Evolutionary conservation across 2,329 filamentous ascomycete species (phyloP).

Genomic region (Penicillium olsonii): DNA sequence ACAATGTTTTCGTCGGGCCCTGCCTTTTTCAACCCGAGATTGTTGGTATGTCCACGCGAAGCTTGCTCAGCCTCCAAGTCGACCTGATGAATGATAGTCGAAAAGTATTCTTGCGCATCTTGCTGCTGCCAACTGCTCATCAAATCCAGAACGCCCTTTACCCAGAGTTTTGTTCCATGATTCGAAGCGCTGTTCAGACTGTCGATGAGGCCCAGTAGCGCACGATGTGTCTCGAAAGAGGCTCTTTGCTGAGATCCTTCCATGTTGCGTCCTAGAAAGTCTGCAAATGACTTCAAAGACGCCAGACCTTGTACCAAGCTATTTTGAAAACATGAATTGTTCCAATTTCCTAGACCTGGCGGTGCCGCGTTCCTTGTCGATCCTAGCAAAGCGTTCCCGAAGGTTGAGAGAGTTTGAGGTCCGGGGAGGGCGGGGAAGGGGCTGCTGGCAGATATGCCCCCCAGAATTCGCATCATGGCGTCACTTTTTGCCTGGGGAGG

Average conservation of each 20-base stretch:
- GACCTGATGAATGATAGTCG: constrained; percentile 80
- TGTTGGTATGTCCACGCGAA: constrained; percentile 45
- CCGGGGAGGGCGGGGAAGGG: constrained; percentile 61
- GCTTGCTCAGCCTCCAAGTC: constrained; percentile 71
- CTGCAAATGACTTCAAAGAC: constrained; percentile 68
- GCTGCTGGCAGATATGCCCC: constrained; percentile 61
- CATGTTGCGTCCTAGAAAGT: constrained; percentile 60
- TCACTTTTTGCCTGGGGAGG: constrained; percentile 61
- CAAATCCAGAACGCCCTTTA: constrained; percentile 76
- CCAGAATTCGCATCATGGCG: constrained; percentile 63
- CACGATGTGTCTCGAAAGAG: constrained; percentile 50
- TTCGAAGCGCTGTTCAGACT: constrained; percentile 70
- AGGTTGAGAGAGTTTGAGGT: constrained; percentile 55
- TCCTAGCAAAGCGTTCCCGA: constrained; percentile 50
- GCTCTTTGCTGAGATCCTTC: constrained; percentile 38
- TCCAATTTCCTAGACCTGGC: constrained; percentile 79
- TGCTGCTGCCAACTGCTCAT: constrained; percentile 97
- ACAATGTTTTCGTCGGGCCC: constrained; percentile 38
- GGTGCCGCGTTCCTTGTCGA: constrained; percentile 36
- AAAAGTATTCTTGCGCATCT: constrained; percentile 96
- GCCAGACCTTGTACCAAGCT: constrained; percentile 86
- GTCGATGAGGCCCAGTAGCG: constrained; percentile 66
- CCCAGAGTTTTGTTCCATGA: constrained; percentile 78
- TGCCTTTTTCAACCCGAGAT: constrained; percentile 43
- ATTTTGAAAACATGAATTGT: constrained; percentile 98